Conservation (phyloP, 495 filamentous ascomycete species). For the Hapsidospora chrysogenum region DNA sequence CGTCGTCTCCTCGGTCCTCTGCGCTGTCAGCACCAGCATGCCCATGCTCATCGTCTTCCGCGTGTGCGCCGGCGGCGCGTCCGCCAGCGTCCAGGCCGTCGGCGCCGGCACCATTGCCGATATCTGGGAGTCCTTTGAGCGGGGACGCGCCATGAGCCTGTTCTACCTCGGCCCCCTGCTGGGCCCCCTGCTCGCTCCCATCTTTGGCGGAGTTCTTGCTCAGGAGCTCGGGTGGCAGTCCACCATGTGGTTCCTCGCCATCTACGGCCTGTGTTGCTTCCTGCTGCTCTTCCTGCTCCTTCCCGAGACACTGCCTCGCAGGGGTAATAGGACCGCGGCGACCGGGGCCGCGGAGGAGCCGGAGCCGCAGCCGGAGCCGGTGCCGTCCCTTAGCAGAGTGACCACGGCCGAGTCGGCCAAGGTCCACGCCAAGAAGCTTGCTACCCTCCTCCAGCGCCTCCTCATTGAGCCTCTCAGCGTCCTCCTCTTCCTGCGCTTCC, state of each 20-base stretch:
- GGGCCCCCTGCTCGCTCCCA: conserved; percentile 71
- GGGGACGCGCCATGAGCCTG: conserved; percentile 78
- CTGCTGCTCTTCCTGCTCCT: conserved; percentile 47
- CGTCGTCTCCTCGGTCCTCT: conserved; percentile 56
- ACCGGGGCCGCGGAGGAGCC: conserved; percentile 3
- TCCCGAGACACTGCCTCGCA: conserved; percentile 46
- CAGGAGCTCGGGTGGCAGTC: conserved; percentile 63
- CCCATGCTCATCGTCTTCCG: conserved; percentile 78
- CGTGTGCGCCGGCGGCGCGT: conserved; percentile 63
- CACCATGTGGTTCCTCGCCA: conserved; percentile 74
- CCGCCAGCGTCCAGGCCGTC: conserved; percentile 80
- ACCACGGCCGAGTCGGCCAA: conserved; percentile 48
- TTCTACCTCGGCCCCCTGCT: conserved; percentile 86
- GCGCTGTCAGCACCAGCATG: conserved; percentile 59
- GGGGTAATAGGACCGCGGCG: conserved; percentile 1
- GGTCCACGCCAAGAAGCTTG: conserved; percentile 31
- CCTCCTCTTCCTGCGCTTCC: conserved; percentile 62
- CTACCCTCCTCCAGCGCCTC: conserved; percentile 40
- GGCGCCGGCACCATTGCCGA: conserved; percentile 89
- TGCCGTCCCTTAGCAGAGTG: conserved; percentile 22
- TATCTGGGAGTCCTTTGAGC: conserved; percentile 68
- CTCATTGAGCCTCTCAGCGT: conserved; percentile 71
- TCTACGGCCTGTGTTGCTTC: conserved; percentile 53
- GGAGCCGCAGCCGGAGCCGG: conserved; percentile 6
- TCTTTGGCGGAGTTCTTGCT: conserved; percentile 67